Base-by-base conservation (phyloP, 495 filamentous ascomycete genomes). In the Aspergillus steynii region DNA sequence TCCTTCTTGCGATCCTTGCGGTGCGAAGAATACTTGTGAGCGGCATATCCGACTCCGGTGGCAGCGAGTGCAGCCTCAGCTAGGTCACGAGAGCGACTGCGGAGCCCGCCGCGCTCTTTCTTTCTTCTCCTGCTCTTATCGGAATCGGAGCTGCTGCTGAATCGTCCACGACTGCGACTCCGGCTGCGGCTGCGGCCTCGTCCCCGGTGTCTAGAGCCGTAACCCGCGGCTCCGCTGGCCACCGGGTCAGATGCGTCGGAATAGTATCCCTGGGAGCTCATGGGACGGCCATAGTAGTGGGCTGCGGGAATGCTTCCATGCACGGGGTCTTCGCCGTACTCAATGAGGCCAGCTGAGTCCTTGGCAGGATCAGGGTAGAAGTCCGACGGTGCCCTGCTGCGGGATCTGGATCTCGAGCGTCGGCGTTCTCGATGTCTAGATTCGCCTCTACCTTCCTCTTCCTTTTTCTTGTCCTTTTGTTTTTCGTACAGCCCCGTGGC, bases 401-500 rank as follows among this genome's bases (percentile, higher is more conserved):
- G 79, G 37, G 81, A 83, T 60, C 80, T 73, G 7, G 81, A 83
- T 59, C 80, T 73, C 7, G 85, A 86, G 56, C 82, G 80, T 34
- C 78, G 78, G 55, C 74, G 71, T 52, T 79, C 80, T 73, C 78
- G 65, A 62, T 61, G 73, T 72, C 79, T 66, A 45, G 66, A 61
- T 1, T 63, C 71, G 42, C 37, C 49, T 29, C 10, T 29, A 25
- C 25, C 49, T 27, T 29, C 49, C 67, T 79, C 74, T 75, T 83
- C 80, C 55, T 83, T 82, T 61, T 90, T 85, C 66, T 89, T 85
- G 62, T 83, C 85, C 72, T 91, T 88, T 29, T 85, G 82, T 61
- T 82, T 88, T 75, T 97, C 91, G 69, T 93, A 96, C 14, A 96
- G 69, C 47, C 90, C 91, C 65, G 90, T 88, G 54, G 88, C 87